phyloP scores from a whole-genome alignment of 2,329 filamentous ascomycete species.

The Cladosporium sp. region DNA sequence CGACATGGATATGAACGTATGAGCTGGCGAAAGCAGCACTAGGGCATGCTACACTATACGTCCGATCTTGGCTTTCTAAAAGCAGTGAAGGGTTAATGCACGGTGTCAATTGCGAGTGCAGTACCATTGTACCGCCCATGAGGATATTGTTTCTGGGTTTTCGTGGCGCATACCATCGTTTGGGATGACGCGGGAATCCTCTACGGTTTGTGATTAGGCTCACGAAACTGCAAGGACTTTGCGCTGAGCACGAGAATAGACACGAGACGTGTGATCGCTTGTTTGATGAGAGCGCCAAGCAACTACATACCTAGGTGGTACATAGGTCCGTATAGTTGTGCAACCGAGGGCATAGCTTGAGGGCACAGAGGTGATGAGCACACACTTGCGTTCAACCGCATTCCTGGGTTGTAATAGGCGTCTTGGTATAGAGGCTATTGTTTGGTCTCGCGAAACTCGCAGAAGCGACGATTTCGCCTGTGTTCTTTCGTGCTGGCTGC shows the following conservation, averaged over 20 bases:
- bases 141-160: too few relatives aligned
- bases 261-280: too few relatives aligned
- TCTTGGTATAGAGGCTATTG: constrained; percentile 1
- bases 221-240: too few relatives aligned
- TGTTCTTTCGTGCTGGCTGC: too few relatives aligned
- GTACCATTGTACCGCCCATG: background rate
- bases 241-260: too few relatives aligned
- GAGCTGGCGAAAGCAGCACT: background rate
- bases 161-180: too few relatives aligned
- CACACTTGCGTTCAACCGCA: background rate
- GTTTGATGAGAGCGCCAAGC: too few relatives aligned
- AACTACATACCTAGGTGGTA: too few relatives aligned
- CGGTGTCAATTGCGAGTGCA: background rate
- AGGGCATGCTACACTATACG: background rate
- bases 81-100: background rate
- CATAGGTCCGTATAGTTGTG: background rate
- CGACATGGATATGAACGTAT: background rate
- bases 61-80: background rate
- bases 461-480: background rate
- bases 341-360: background rate
- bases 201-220: too few relatives aligned
- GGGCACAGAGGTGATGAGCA: background rate
- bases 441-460: background rate
- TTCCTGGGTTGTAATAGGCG: background rate
- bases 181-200: too few relatives aligned